Base-by-base conservation (phyloP, 148 eudicot species). In the Camellia japonica region DNA sequence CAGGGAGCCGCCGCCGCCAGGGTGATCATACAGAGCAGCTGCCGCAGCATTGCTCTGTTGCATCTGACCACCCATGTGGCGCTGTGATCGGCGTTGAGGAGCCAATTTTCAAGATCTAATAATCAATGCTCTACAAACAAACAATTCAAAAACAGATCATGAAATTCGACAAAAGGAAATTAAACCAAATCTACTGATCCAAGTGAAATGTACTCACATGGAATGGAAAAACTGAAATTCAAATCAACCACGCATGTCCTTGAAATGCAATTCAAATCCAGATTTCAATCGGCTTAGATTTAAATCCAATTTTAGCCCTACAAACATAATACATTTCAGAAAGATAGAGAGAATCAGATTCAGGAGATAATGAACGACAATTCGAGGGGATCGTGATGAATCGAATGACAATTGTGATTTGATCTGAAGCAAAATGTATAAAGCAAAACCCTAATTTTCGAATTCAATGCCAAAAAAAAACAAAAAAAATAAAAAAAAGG, bases 51-150 rank as follows among this genome's bases (percentile, higher is more conserved):
- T 92, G 90, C 95, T 88, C 98, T 96, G 99, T 78, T 93, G 98
- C 95, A 92, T 90, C 92, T 96, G 99, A 88, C 99, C 99, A 90
- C 97, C 97, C 93, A 89, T 90, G 93, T 89, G 99, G 99, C 99
- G 99, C 97, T 93, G 97, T 51, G 97, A 87, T 79, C 97, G 90
- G 85, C 96, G 94, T 92, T 93, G 98, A 11, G 99, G 98, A 83
- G 99, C 98, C 99, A 96, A 96, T 82, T 95, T 87, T 84, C 84
- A 80, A 71, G 88, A 87, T 89, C 87, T 87, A 84, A 64, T 79
- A 62, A 78, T 42, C 91, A 85, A 83, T 73, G 70, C 90, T 30
- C 38, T 86, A 67, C 74, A 82, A 30, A 73, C 71, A 64, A 47
- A 75, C 61, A 61, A 80, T 64, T n/a, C 52, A 78, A 76, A 15